A percentile compares a stretch with the other conserved stretches of the same genome.
Conservation (phyloP, 495 filamentous ascomycete genomes). For the Hypomontagnella monticulosa region DNA sequence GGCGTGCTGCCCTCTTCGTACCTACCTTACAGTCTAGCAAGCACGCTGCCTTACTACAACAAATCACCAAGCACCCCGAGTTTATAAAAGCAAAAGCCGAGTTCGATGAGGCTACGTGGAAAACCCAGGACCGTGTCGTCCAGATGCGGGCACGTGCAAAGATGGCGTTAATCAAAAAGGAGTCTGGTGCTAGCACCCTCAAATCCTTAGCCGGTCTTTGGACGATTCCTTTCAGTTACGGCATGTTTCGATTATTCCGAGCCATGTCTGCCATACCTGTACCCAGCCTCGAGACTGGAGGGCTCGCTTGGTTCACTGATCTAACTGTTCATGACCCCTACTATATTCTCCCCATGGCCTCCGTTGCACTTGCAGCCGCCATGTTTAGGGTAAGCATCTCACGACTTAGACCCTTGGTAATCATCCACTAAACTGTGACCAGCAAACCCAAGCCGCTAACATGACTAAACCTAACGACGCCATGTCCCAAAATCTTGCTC, state of each 20-base stretch:
- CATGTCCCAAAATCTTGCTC: conserved; percentile 54
- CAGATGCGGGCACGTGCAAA: conserved; percentile 56
- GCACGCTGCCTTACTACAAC: conserved; percentile 63
- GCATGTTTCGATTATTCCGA: conserved; percentile 78
- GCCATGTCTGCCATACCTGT: conserved; percentile 82
- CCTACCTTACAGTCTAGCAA: conserved; percentile 69
- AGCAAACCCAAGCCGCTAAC: conserved; percentile 50
- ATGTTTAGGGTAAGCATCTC: conserved; percentile 62
- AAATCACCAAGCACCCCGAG: conserved; percentile 58
- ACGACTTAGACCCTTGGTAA: conserved; percentile 33
- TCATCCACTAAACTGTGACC: conserved; percentile 15
- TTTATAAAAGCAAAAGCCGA: conserved; percentile 59
- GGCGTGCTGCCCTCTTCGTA: conserved; percentile 73
- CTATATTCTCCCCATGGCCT: conserved; percentile 72
- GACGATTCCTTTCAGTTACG: conserved; percentile 77
- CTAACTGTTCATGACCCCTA: conserved; percentile 81
- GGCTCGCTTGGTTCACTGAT: conserved; percentile 80
- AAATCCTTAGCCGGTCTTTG: conserved; percentile 67
- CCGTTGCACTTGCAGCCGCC: conserved; percentile 47
- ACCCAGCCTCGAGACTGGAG: conserved; percentile 75
- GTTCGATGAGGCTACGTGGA: conserved; percentile 56
- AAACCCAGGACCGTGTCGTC: conserved; percentile 52
- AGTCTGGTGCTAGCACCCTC: conserved; percentile 62
- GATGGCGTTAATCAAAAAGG: conserved; percentile 58
- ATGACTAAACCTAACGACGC: conserved; percentile 30